Base-by-base conservation (phyloP, 768 basidiomycete species). In the Mrakia gelida region DNA sequence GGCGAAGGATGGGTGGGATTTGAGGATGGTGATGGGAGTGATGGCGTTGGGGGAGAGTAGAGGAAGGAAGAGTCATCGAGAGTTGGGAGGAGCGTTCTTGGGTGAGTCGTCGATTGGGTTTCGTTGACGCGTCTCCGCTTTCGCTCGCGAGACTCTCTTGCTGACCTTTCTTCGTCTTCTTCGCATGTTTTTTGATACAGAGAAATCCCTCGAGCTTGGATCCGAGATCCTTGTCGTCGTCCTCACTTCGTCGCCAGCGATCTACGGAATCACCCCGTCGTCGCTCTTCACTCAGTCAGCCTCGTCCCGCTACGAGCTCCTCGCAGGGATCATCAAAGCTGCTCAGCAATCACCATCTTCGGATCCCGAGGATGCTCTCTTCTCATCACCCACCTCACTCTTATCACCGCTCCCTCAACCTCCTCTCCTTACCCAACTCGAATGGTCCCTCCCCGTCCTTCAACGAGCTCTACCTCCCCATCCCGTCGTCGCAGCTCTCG, bases 391-490 rank as follows among this genome's bases (percentile, higher is more conserved):
- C 34, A 67, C 23, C 65, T 13, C 30, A 16, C 7, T 15, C 7
- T 16, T 32, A 1, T 65, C 63, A 26, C 5, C 15, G 8, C 67
- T 70, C n/a, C 67, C 67, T 10, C 23, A 34, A 26, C 67, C 38
- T n/a, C 67, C 67, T 41, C 34, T 41, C 38, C n/a, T 70, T 5
- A 45, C 38, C 23, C 15, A 21, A 11, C 67, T 70, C 38, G 38
- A 70, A 34, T 70, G 67, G 67, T 70, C 67, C 9, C 67, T 70
- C 34, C 67, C 67, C 38, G 26, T 70, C 34, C 67, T 70, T 26
- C 67, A 70, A 70, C 67, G 67, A 15, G 34, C 67, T 15, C 41
- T 70, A 13, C 67, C 67, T 11, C 67, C 67, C n/a, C 67, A 70
- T 13, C 67, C 67, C 5, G 67, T 70, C 34, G 67, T 70, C 41